Base-by-base conservation (phyloP, 495 filamentous ascomycete species). In the Lasiosphaeria miniovina region DNA sequence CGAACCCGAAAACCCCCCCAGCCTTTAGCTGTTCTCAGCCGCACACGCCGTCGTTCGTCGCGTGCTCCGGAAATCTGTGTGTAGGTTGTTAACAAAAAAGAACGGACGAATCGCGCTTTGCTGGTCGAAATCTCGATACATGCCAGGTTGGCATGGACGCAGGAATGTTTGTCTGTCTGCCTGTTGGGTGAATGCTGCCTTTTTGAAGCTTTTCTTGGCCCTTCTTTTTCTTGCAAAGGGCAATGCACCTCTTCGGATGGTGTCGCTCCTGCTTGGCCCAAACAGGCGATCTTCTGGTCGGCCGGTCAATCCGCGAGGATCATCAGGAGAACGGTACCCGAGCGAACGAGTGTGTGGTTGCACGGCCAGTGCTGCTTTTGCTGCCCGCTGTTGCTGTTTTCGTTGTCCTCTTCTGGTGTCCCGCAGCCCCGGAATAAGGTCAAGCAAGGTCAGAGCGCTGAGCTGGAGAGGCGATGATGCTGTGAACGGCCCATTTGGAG, bases 211-310 rank as follows among this genome's bases (percentile, higher is more conserved):
- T 2, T 24, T 24, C 24, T 24, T 24, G n/a, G n/a, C 41, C 11
- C 0, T 46, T 6, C 38, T 46, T 46, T 5, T 4, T 4, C 43
- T 11, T 46, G 43, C 6, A 14, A 46, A 14, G 43, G 43, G 12
- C 12, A 14, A 14, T 46, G 43, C 43, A 14, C 12, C 8, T 41
- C 43, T 11, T 46, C 43, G 43, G 43, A 46, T 46, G 43, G 43
- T 46, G 43, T 46, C 43, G 12, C 43, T 46, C 43, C 43, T 41
- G 7, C 38, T 46, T 46, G 43, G 43, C 43, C 43, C 43, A 46
- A 46, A 46, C 43, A 14, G 15, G 15, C 1, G 43, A 46, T 46
- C 43, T 11, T 46, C 43, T 4, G 5, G 12, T 14, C 43, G 11
- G 43, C 43, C 43, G 12, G 43, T 46, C 43, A 46, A n/a, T 46